Evolutionary conservation across 495 filamentous ascomycete species (phyloP).

Genomic region (Apodospora peruviana): DNA sequence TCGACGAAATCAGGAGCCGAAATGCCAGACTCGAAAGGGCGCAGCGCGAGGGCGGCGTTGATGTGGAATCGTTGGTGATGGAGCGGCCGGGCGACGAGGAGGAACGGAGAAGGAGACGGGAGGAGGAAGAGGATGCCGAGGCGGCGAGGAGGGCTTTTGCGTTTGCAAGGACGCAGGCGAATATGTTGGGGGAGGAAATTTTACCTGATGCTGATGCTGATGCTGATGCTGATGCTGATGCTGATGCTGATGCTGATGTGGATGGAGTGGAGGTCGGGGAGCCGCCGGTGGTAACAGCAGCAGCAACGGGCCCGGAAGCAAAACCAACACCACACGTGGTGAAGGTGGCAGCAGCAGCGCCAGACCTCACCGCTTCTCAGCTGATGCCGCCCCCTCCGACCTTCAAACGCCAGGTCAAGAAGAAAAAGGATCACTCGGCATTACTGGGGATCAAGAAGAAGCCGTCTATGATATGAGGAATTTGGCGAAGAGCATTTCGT

Average conservation of each 20-base stretch:
- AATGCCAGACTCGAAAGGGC: slow-evolving; percentile 82
- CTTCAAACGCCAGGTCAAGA: slow-evolving; percentile 74
- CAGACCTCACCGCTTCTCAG: no score
- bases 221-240: slow-evolving; percentile 13
- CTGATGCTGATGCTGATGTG: slow-evolving; percentile 14
- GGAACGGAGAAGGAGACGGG: neutral
- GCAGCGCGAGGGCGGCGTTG: slow-evolving; percentile 48
- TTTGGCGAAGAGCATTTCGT: neutral
- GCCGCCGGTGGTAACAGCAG: neutral
- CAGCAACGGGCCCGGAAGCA: slow-evolving; percentile 1
- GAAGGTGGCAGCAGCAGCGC: slow-evolving; percentile 23
- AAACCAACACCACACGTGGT: slow-evolving; percentile 12
- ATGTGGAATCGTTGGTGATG: slow-evolving; percentile 37
- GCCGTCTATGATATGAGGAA: slow-evolving; percentile 39
- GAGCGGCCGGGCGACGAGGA: slow-evolving; percentile 11
- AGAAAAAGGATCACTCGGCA: slow-evolving; percentile 71
- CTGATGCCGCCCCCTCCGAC: slow-evolving; percentile 63
- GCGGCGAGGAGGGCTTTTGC: slow-evolving; percentile 75
- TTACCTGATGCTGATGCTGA: slow-evolving; percentile 21
- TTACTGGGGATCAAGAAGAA: slow-evolving; percentile 91
- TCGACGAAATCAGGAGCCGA: slow-evolving; percentile 88
- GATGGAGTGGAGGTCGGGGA: slow-evolving; percentile 5
- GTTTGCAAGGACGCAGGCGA: slow-evolving; percentile 33
- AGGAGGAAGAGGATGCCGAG: slow-evolving; percentile 81
- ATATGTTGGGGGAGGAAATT: slow-evolving; percentile 42